Conservation (phyloP, 495 filamentous ascomycete genomes). For the Penicillium lividum region DNA sequence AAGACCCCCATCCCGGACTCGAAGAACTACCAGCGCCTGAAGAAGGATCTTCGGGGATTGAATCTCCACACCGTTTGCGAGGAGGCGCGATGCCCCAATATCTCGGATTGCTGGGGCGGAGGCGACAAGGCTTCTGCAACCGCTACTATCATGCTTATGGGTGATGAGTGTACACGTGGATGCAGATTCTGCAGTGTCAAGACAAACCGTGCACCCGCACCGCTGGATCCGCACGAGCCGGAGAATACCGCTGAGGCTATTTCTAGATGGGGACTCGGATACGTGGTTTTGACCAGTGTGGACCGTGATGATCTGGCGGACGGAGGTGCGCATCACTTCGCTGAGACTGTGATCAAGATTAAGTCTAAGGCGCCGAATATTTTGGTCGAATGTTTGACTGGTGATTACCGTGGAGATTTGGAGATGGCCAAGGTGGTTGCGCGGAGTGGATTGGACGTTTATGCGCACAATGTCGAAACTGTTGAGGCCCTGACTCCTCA, state of each 20-base stretch:
- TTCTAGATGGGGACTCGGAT: conserved; percentile 88
- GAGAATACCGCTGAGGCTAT: conserved; percentile 96
- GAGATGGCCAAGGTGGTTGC: conserved; percentile 84
- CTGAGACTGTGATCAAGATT: conserved; percentile 91
- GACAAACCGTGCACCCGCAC: conserved; percentile 73
- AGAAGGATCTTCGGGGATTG: conserved; percentile 85
- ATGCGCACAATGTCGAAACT: conserved; percentile 96
- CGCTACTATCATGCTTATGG: conserved; percentile 99
- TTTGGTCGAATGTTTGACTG: conserved; percentile 92
- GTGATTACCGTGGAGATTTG: conserved; percentile 81
- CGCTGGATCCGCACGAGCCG: conserved; percentile 93
- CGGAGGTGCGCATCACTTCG: conserved; percentile 86
- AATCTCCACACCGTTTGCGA: conserved; percentile 95
- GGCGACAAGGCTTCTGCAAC: conserved; percentile 84
- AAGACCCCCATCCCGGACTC: conserved; percentile 89
- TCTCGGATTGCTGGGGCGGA: conserved; percentile 97
- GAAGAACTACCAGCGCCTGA: conserved; percentile 90
- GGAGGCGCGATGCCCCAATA: conserved; percentile 96
- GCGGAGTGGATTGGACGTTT: conserved; percentile 87
- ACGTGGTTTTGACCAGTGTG: conserved; percentile 91
- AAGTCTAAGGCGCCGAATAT: conserved; percentile 85
- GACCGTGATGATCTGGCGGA: conserved; percentile 91
- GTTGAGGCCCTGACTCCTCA: conserved; percentile 86
- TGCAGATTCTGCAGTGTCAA: conserved; percentile 98
- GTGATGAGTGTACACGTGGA: conserved; percentile 94